Evolutionary conservation across 2,329 filamentous ascomycete genomes (phyloP), one percentile per base, ranked within the genome.

Genomic region (Thelonectria blattea): DNA sequence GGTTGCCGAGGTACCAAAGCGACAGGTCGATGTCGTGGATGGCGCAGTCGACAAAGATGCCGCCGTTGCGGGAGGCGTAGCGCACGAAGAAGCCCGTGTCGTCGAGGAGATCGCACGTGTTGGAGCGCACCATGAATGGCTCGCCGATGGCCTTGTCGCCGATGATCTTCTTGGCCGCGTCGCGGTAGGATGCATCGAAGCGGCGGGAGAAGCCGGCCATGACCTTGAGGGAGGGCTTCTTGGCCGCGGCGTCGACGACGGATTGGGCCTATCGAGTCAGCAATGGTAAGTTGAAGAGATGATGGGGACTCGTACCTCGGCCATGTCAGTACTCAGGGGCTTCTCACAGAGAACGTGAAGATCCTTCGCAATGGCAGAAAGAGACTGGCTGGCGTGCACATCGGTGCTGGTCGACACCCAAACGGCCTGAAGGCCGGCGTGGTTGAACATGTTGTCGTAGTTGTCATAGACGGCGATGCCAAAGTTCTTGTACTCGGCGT

Each of bases 1-100:
- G 61, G 15, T 66, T 61, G 1, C 67, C 67, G 2, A 74, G 60
- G 48, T 72, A 74, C 72, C 72, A 74, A 11, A 74, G 61, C 0
- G 71, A 66, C 1, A 74, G 49, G 24, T 74, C 72, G 0, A 91
- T 90, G 68, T 91, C 88, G 75, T 90, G 88, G 68, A 90, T 85
- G 42, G 84, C 85, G 75, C 85, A 88, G 76, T 91, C 88, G 54
- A 90, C 87, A 65, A 91, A 90, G 69, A 90, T 88, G 3, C 87
- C 88, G 30, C 88, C 88, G 1, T 79, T 83, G 74, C 83, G 86
- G 58, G 85, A 77, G 2, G 88, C 85, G 71, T 90, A 90, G 11
- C 81, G 78, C 43, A 90, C 86, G 72, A 89, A 90, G 79, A 89
- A 90, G 27, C 87, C 87, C 0, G 80, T 80, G 0, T 86, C 84